Evolutionary conservation across 2,329 filamentous ascomycete genomes (phyloP).

Genomic region (Nemania diffusa): DNA sequence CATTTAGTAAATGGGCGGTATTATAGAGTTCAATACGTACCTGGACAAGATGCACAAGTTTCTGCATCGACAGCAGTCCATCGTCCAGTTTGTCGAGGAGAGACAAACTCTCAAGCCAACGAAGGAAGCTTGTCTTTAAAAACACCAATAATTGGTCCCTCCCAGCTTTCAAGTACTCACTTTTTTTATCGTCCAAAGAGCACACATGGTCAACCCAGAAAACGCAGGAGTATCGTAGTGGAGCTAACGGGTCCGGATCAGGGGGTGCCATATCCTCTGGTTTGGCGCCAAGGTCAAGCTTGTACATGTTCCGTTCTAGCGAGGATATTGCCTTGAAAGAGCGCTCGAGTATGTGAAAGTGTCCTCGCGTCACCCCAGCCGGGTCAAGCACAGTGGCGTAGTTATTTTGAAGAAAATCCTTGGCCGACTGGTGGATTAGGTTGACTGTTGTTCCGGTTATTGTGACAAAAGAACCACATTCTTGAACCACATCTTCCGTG

Average conservation of each 20-base stretch:
- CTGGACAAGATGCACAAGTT: conserved; percentile 1
- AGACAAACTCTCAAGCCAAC: conserved; percentile 19
- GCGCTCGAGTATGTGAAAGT: not conserved
- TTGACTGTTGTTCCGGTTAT: not conserved
- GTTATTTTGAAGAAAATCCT: conserved; percentile 13
- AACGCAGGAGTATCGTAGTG: conserved; percentile 10
- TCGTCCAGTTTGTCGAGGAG: conserved; percentile 4
- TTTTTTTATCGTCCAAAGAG: not conserved
- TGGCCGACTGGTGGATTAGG: conserved; percentile 20
- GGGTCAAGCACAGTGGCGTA: not conserved
- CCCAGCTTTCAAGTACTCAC: not conserved
- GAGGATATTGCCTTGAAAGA: conserved; percentile 11
- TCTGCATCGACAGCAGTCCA: not conserved
- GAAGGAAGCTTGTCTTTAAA: conserved; percentile 16
- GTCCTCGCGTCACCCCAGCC: not conserved
- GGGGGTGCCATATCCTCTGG: not conserved
- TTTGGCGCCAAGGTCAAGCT: not conserved
- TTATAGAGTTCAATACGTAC: conserved; percentile 3
- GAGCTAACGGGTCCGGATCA: conserved; percentile 9
- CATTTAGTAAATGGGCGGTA: not conserved
- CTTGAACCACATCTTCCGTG: not conserved
- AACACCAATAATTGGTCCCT: not conserved
- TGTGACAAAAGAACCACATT: conserved; percentile 15
- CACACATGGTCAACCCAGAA: conserved; percentile 14
- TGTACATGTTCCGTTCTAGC: conserved; percentile 6